Evolutionary conservation across 164 flowering plant genomes (phyloP).

Genomic region (Liriodendron chinense): DNA sequence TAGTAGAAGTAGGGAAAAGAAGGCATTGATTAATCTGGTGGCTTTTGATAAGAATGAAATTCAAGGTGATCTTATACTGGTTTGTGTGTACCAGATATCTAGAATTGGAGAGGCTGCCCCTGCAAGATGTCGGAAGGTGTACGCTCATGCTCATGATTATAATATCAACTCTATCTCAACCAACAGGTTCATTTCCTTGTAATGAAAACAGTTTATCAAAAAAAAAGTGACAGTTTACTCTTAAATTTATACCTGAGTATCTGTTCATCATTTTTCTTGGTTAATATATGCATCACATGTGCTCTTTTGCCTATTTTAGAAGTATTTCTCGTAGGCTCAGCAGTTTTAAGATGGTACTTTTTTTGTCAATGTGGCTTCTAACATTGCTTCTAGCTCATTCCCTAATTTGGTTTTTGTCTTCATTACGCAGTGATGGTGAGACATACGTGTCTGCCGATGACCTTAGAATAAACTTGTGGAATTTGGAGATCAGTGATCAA

Average conservation of each 20-base stretch:
- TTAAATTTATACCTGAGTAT: too few relatives aligned
- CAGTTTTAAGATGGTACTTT: neutral
- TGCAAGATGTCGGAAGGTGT: slow-evolving; percentile 72
- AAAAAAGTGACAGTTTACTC: too few relatives aligned
- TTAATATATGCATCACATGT: too few relatives aligned
- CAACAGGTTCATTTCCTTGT: slow-evolving; percentile 47
- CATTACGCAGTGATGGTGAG: slow-evolving; percentile 67
- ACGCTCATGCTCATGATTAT: slow-evolving; percentile 84
- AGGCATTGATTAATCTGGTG: neutral
- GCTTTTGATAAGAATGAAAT: slow-evolving; percentile 5
- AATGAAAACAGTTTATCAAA: too few relatives aligned
- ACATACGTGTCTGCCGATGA: slow-evolving; percentile 86
- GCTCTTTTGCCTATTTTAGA: neutral
- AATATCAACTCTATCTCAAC: slow-evolving; percentile 78
- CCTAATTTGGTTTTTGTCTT: slow-evolving; percentile 8
- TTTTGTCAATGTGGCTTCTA: neutral
- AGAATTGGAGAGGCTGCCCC: slow-evolving; percentile 32
- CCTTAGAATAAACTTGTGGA: slow-evolving; percentile 87
- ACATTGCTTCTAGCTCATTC: neutral
- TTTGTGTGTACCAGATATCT: slow-evolving; percentile 37
- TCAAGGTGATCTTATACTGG: slow-evolving; percentile 6
- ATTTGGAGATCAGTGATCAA: slow-evolving; percentile 70
- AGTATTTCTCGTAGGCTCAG: neutral
- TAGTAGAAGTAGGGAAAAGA: neutral
- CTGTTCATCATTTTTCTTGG: too few relatives aligned